Evolutionary conservation across 257 asterid genomes (phyloP).

Genomic region (Linaria vulgaris): DNA sequence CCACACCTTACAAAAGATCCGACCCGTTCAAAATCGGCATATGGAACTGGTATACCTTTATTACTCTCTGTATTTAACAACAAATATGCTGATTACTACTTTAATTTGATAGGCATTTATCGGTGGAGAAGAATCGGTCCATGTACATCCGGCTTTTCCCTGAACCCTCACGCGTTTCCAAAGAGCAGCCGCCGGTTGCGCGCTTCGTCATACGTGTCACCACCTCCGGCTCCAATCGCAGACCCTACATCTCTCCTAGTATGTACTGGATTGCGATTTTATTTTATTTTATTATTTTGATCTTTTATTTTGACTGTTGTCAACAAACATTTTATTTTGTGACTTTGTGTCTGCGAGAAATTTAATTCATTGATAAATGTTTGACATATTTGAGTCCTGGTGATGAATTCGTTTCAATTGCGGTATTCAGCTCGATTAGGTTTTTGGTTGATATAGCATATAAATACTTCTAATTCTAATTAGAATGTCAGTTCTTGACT

Average conservation of each 20-base stretch:
- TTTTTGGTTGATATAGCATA: background rate
- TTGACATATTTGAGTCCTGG: too few species aligned
- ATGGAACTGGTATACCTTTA: slow-evolving; percentile 73
- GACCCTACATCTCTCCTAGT: slow-evolving; percentile 79
- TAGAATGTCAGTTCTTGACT: background rate
- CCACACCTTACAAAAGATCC: slow-evolving; percentile 74
- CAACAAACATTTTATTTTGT: too few species aligned
- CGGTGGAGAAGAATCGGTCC: slow-evolving; percentile 61
- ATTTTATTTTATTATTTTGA: background rate
- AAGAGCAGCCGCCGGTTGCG: slow-evolving; percentile 88
- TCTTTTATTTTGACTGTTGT: background rate
- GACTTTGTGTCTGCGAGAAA: too few species aligned
- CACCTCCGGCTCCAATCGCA: slow-evolving; percentile 56
- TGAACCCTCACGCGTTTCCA: slow-evolving; percentile 67
- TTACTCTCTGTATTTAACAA: background rate
- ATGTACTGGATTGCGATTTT: background rate
- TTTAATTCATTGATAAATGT: too few species aligned
- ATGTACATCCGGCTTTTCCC: slow-evolving; percentile 73
- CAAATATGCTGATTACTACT: too few species aligned
- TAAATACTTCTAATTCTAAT: background rate
- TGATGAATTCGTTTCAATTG: too few species aligned
- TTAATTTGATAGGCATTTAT: slow-evolving; percentile 45
- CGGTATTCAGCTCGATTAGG: too few species aligned
- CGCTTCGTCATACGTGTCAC: slow-evolving; percentile 75
- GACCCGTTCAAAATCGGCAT: slow-evolving; percentile 90